Conservation (phyloP, 2,329 filamentous ascomycete genomes). For the Ophiostoma sp. region DNA sequence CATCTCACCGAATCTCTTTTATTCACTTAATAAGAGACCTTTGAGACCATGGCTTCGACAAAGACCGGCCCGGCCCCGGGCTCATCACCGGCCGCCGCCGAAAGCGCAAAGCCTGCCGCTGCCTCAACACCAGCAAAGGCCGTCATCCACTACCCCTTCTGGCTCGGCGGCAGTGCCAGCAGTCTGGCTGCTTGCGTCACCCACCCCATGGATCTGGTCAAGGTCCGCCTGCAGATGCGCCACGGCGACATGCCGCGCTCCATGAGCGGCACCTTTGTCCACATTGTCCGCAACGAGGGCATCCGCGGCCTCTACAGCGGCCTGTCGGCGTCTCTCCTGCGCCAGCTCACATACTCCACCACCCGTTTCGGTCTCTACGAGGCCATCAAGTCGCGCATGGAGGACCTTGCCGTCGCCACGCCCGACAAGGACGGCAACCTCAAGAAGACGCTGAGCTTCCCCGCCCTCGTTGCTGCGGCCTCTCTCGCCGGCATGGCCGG, state of each 20-base stretch:
- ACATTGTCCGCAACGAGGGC: slow-evolving; percentile 73
- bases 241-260: slow-evolving; percentile 66
- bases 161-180: slow-evolving; percentile 94
- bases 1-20: neutral
- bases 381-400: slow-evolving; percentile 71
- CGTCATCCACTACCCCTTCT: slow-evolving; percentile 66
- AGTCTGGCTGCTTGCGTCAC: slow-evolving; percentile 88
- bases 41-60: slow-evolving; percentile 21
- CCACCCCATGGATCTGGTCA: slow-evolving; percentile 75
- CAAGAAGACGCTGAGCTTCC: slow-evolving; percentile 51
- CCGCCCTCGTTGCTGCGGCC: slow-evolving; percentile 76
- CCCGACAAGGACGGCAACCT: slow-evolving; percentile 26
- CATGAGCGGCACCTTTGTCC: slow-evolving; percentile 79
- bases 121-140: neutral
- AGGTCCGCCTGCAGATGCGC: slow-evolving; percentile 87
- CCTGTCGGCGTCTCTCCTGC: slow-evolving; percentile 85
- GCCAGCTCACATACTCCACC: slow-evolving; percentile 93
- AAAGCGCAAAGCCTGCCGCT: neutral
- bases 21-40: neutral
- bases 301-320: slow-evolving; percentile 80
- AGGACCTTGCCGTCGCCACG: slow-evolving; percentile 32
- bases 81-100: slow-evolving; percentile 25
- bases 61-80: slow-evolving; percentile 25
- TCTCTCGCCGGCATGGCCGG: slow-evolving; percentile 80
- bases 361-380: slow-evolving; percentile 97